Conservation (phyloP, 2,329 filamentous ascomycete genomes). For the Aspergillus amoenus region DNA sequence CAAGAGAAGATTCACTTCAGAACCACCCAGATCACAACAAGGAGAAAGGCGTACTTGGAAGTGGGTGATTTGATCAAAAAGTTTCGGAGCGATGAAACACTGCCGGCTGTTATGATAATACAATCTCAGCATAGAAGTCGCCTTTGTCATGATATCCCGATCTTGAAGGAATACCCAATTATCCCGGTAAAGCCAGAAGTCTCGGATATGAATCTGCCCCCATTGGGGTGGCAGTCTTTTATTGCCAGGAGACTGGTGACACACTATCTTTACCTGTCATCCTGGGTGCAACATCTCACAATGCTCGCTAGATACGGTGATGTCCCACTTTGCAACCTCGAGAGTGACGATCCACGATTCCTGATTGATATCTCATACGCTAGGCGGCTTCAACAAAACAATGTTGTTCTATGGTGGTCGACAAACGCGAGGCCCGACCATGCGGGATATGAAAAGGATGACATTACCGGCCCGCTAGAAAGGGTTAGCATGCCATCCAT, state of each 20-base stretch:
- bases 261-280: constrained; percentile 88
- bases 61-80: constrained; percentile 86
- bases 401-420: constrained; percentile 98
- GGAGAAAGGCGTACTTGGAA: constrained; percentile 84
- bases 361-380: constrained; percentile 96
- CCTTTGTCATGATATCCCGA: constrained; percentile 80
- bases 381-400: constrained; percentile 81
- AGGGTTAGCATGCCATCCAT: constrained; percentile 87
- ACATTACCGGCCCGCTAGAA: constrained; percentile 79
- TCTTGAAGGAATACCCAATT: constrained; percentile 79
- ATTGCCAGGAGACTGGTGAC: constrained; percentile 81
- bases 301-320: constrained; percentile 89
- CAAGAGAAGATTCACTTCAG: constrained; percentile 84
- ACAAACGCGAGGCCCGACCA: constrained; percentile 83
- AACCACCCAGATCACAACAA: constrained; percentile 81
- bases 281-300: constrained; percentile 86
- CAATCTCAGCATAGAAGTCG: constrained; percentile 84
- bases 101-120: constrained; percentile 79
- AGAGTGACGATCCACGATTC: constrained; percentile 89
- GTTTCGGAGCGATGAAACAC: constrained; percentile 78
- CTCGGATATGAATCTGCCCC: constrained; percentile 81
- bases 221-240: constrained; percentile 89
- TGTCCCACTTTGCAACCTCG: constrained; percentile 91
- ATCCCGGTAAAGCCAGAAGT: constrained; percentile 78
- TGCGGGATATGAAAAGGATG: constrained; percentile 91